Percentiles rank a stretch among this genome's conserved stretches.
Evolutionary conservation across 2,329 filamentous ascomycete genomes (phyloP).

Genomic region (Botryotinia narcissicola): DNA sequence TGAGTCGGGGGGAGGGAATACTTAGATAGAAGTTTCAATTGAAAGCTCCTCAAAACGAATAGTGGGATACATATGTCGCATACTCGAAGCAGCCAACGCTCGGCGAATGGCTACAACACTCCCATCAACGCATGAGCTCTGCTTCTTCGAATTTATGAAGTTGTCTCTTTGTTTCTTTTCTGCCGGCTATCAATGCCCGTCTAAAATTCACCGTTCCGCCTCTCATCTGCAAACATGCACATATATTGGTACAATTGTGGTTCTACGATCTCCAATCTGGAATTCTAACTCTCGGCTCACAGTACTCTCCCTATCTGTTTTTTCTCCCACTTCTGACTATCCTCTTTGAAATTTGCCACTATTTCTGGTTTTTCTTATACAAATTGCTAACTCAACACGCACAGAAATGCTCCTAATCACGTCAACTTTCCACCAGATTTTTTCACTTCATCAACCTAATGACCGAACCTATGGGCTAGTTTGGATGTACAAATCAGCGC

Average conservation of each 20-base stretch:
- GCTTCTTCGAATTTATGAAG: background rate
- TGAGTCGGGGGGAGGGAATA: too few species aligned
- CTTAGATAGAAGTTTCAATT: background rate
- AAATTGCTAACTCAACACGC: background rate
- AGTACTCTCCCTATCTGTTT: background rate
- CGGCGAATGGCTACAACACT: fast-evolving
- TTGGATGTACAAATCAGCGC: too few species aligned
- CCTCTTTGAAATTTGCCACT: background rate
- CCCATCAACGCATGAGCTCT: background rate
- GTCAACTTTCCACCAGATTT: background rate
- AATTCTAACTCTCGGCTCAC: background rate
- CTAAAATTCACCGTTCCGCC: background rate
- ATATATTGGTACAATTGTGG: background rate
- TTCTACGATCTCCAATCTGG: background rate
- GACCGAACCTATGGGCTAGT: background rate
- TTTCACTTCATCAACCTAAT: background rate
- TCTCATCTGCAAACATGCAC: background rate
- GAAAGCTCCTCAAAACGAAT: background rate
- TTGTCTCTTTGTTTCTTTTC: background rate
- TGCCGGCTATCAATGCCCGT: background rate
- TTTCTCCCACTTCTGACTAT: background rate
- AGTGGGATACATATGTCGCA: background rate
- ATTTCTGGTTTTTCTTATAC: background rate
- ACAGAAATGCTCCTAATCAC: background rate
- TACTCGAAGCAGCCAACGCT: background rate